Evolutionary conservation across 495 filamentous ascomycete species (phyloP).

Genomic region (Ramalina intermedia): DNA sequence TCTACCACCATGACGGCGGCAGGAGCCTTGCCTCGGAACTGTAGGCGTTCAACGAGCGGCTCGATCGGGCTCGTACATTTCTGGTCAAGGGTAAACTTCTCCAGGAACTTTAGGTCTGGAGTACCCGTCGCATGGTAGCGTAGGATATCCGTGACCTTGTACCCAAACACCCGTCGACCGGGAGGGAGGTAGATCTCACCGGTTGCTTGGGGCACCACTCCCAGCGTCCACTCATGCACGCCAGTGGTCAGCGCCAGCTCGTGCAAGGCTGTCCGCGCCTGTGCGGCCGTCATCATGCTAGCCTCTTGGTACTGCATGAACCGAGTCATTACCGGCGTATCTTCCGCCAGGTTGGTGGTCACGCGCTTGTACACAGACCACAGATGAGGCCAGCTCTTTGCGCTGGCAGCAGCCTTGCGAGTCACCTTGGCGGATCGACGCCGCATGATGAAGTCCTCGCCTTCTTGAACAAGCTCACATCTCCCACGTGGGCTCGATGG

Average conservation of each 20-base stretch:
- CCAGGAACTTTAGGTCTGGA: neutral
- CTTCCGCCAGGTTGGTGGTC: no score
- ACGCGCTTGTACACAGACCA: no score
- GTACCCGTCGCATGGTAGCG: neutral
- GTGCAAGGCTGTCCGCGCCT: neutral
- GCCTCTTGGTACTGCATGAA: constrained; percentile 2
- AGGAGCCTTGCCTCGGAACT: neutral
- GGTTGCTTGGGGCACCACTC: neutral
- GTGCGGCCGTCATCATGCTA: neutral
- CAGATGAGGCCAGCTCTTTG: no score
- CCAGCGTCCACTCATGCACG: constrained; percentile 1
- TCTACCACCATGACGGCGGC: neutral
- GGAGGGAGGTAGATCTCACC: neutral
- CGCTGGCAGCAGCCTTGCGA: no score
- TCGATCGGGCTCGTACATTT: neutral
- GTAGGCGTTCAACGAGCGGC: neutral
- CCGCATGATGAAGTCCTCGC: no score
- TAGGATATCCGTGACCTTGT: neutral
- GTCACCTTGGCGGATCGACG: no score
- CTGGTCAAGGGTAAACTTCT: neutral
- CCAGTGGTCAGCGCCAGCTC: constrained; percentile 2
- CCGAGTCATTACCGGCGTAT: neutral
- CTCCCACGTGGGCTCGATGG: no score
- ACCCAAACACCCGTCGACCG: no score
- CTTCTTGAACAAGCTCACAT: no score